Evolutionary conservation across 768 basidiomycete genomes (phyloP).

Genomic region (Pleurotus eryngii): DNA sequence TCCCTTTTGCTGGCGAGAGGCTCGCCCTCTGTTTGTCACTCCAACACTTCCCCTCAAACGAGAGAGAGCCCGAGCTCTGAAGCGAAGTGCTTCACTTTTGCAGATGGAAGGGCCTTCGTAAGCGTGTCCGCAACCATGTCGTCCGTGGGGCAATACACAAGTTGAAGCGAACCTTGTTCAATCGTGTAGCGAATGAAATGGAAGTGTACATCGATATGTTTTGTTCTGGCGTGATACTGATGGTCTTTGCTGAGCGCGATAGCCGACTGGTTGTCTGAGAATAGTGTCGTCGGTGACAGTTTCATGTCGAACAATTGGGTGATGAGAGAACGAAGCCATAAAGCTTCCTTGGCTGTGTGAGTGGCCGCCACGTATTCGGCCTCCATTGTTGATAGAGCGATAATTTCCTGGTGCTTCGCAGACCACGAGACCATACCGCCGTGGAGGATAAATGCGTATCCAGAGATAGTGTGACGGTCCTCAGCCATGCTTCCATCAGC

Average conservation of each 20-base stretch:
- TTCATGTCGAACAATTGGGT: constrained; percentile 12
- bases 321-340: constrained; percentile 27
- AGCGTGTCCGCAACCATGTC: constrained; percentile 26
- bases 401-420: constrained; percentile 27
- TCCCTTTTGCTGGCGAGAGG: too few relatives aligned
- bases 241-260: constrained; percentile 21
- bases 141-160: constrained; percentile 16
- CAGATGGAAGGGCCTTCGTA: constrained; percentile 17
- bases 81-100: constrained; percentile 5
- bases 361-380: constrained; percentile 19
- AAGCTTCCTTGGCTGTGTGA: constrained; percentile 21
- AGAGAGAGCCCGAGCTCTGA: neutral
- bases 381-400: constrained; percentile 21
- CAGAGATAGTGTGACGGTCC: constrained; percentile 29
- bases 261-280: constrained; percentile 21
- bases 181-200: constrained; percentile 24
- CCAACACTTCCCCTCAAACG: too few relatives aligned
- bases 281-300: neutral
- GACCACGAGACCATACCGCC: constrained; percentile 30
- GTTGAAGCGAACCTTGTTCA: constrained; percentile 8
- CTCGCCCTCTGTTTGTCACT: too few relatives aligned
- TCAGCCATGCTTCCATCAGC: constrained; percentile 12
- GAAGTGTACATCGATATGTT: constrained; percentile 32
- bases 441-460: constrained; percentile 26
- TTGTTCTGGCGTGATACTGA: constrained; percentile 23